Evolutionary conservation across 2,329 filamentous ascomycete species (phyloP), one percentile per base, ranked within the genome.

Genomic region (Tolypocladium ophioglossoides): DNA sequence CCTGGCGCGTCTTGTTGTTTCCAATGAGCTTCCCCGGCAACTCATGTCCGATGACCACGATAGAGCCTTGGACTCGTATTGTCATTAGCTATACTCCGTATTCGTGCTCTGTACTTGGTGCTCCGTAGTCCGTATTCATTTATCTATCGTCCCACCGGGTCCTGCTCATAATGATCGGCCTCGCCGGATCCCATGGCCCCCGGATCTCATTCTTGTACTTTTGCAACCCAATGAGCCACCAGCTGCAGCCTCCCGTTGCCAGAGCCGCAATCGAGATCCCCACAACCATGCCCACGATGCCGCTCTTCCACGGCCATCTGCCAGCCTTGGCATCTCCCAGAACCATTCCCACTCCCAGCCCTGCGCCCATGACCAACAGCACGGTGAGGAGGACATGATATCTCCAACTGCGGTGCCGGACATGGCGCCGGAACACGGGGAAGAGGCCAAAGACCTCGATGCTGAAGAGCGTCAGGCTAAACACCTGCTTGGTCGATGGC

Each of bases 201-300:
- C 91, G 89, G 61, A 99, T 96, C 72, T 97, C 94, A 68, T 97
- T 97, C 77, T 99, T 99, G 72, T 97, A 99, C 73, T 95, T 92
- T 72, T 99, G 94, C 69, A 99, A 71, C 10, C 91, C 89, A 65
- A 99, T 97, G 58, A 99, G 73, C 91, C 94, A 97, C 92, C 91
- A 97, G 67, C 90, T 95, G 68, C 91, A 96, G 14, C 91, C 86
- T 2, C 92, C 94, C 83, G 96, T 95, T 2, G 84, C 85, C 53
- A 96, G 68, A 5, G 85, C 83, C 0, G 87, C 86, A 24, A 90
- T 75, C 11, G 92, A 64, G n/a, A 84, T 81, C 6, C 89, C 89
- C 7, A 95, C 74, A 1, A 92, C 69, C 59, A 89, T 85, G 14
- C 94, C 94, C 3, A 88, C 74, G 27, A 92, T 62, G 20, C 77